Evolutionary conservation across 108 stramenopile genomes (phyloP).

Genomic region (Fragilaria crotonensis): DNA sequence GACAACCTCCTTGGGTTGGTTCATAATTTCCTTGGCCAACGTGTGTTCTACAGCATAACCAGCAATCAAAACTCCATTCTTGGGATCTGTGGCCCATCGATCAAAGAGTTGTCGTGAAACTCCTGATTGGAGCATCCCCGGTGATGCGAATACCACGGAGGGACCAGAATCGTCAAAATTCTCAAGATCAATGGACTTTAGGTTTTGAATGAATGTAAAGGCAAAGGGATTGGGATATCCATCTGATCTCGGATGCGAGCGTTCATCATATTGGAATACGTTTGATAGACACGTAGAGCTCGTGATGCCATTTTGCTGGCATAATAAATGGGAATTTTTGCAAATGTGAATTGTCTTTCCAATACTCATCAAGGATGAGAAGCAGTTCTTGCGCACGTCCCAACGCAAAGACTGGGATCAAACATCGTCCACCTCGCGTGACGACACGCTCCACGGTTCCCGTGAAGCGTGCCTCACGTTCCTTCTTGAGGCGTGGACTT

Average conservation of each 20-base stretch:
- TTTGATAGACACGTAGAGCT: conserved; percentile 95
- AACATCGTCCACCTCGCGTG: conserved; percentile 83
- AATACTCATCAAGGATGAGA: conserved; percentile 97
- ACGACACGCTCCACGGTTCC: conserved; percentile 85
- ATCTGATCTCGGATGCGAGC: conserved; percentile 85
- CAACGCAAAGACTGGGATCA: conserved; percentile 98
- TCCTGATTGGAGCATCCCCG: conserved; percentile 98
- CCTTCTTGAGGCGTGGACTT: conserved; percentile 88
- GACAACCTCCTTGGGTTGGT: conserved; percentile 91
- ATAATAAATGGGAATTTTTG: conserved; percentile 94
- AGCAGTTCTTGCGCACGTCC: conserved; percentile 95
- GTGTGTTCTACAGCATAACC: conserved; percentile 99
- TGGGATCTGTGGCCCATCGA: conserved; percentile 92
- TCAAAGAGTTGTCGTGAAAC: conserved; percentile 95
- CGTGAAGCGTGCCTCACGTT: conserved; percentile 92
- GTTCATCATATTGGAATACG: conserved; percentile 99
- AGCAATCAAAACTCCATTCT: conserved; percentile 95
- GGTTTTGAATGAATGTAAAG: conserved; percentile 80
- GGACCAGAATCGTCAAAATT: conserved; percentile 88
- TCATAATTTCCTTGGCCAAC: conserved; percentile 92
- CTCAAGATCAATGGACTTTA: conserved; percentile 87
- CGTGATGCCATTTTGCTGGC: conserved; percentile 88
- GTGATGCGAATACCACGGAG: conserved; percentile 94
- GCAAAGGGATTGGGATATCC: conserved; percentile 94
- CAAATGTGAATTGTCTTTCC: conserved; percentile 93